Percentiles rank a stretch among this genome's conserved stretches.
Conservation (phyloP, 352 stramenopile genomes). For the Phytophthora pseudosyringae region DNA sequence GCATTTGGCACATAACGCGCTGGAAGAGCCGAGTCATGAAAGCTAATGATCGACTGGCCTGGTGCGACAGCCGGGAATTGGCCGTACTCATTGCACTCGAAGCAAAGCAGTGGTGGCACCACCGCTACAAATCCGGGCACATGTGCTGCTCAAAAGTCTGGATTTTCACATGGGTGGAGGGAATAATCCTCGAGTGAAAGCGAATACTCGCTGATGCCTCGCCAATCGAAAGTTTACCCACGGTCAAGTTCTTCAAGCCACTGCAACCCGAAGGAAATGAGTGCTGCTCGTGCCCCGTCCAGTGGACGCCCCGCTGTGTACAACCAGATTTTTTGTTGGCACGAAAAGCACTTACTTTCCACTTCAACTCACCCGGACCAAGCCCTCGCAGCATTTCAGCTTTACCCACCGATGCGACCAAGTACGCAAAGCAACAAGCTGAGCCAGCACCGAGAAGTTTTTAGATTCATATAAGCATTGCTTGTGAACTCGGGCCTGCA, state of each 20-base stretch:
- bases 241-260: not conserved
- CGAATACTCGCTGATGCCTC: constrained; percentile 12
- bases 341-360: too few species aligned
- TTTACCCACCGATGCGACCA: too few species aligned
- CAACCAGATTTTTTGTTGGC: too few species aligned
- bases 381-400: too few species aligned
- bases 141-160: not conserved
- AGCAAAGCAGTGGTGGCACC: constrained; percentile 15
- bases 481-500: too few species aligned
- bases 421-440: too few species aligned
- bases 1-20: not conserved
- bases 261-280: too few species aligned
- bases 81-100: constrained; percentile 23
- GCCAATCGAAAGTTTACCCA: not conserved
- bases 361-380: too few species aligned
- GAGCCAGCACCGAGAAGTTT: too few species aligned
- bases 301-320: too few species aligned
- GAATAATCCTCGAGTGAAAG: constrained; percentile 11
- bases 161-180: constrained; percentile 5
- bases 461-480: too few species aligned
- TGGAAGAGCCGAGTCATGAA: constrained; percentile 9
- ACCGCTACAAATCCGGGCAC: constrained; percentile 12
- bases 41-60: constrained; percentile 15
- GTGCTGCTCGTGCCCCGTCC: not conserved
- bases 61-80: constrained; percentile 32